phyloP scores from a whole-genome alignment of 208 protist genomes.

The Leishmania major region DNA sequence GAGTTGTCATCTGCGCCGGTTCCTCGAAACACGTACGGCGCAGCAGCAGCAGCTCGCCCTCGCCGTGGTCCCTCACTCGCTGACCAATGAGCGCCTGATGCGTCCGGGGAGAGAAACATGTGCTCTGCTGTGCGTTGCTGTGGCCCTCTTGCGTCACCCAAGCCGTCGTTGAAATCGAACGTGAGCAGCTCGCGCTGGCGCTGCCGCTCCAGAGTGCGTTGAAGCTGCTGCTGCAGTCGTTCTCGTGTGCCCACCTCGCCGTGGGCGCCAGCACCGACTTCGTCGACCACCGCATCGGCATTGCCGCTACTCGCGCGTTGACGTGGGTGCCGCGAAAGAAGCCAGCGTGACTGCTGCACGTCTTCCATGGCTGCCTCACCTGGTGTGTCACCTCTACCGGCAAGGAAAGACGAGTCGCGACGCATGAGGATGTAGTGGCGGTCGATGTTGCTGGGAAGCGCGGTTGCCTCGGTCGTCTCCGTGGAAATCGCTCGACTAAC shows the following conservation, averaged over 20 bases:
- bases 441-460: neutral
- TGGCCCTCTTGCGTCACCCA: neutral
- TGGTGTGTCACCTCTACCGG: neutral
- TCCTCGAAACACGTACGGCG: neutral
- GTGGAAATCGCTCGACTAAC: neutral
- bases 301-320: neutral
- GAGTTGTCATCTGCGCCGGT: neutral
- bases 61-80: neutral
- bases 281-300: neutral
- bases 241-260: neutral
- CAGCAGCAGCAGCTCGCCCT: neutral
- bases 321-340: neutral
- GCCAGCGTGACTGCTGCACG: neutral
- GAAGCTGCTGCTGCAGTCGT: neutral
- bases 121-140: neutral
- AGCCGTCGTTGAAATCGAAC: neutral
- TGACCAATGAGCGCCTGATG: neutral
- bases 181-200: neutral
- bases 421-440: neutral
- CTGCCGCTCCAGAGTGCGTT: slow-evolving; percentile 2
- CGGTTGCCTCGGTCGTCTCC: neutral
- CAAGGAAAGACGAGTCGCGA: neutral
- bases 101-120: neutral
- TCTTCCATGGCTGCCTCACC: neutral
- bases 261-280: neutral